These are phyloP conservation scores for Penicillium rolfsii DNA, from an alignment of 2,329 filamentous ascomycete species.

Conservation along the genomic window DNA sequence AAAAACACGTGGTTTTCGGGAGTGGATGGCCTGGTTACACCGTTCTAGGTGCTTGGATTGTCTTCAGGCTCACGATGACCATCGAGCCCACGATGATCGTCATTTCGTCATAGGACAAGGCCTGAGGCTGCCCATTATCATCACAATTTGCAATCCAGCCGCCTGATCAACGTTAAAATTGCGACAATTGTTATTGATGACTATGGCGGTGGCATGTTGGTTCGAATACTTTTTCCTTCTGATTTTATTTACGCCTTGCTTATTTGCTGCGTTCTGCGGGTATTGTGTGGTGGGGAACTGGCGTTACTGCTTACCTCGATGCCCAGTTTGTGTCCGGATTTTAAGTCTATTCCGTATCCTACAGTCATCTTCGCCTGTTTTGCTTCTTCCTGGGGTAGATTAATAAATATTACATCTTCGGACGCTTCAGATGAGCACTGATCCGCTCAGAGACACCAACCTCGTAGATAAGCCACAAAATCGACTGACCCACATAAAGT, in stretches of 20 bases:
- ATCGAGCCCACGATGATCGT: neutral
- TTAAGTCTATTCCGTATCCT: neutral
- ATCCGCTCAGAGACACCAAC: slow-evolving; percentile 10
- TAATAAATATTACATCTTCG: neutral
- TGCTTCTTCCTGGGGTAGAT: neutral
- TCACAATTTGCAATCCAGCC: neutral
- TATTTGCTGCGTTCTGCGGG: neutral
- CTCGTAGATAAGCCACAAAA: slow-evolving; percentile 9
- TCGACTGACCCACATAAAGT: slow-evolving; percentile 7
- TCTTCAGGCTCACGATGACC: neutral
- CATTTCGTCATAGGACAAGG: slow-evolving; percentile 2
- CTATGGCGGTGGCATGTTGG: too few relatives aligned
- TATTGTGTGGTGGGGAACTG: neutral
- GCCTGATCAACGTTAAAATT: neutral
- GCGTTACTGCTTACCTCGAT: neutral
- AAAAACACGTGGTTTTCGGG: slow-evolving; percentile 14
- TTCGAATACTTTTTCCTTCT: neutral
- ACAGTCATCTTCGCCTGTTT: neutral
- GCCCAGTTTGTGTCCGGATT: neutral
- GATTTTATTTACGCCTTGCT: neutral
- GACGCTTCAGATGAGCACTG: slow-evolving; percentile 21
- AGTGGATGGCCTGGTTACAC: slow-evolving; percentile 12
- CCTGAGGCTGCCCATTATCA: neutral
- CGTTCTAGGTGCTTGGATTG: slow-evolving; percentile 15
- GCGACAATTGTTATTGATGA: neutral